Percentiles rank a stretch among this genome's conserved stretches.
phyloP scores from a whole-genome alignment of 2,329 filamentous ascomycete genomes.

The Fonsecaea nubica region DNA sequence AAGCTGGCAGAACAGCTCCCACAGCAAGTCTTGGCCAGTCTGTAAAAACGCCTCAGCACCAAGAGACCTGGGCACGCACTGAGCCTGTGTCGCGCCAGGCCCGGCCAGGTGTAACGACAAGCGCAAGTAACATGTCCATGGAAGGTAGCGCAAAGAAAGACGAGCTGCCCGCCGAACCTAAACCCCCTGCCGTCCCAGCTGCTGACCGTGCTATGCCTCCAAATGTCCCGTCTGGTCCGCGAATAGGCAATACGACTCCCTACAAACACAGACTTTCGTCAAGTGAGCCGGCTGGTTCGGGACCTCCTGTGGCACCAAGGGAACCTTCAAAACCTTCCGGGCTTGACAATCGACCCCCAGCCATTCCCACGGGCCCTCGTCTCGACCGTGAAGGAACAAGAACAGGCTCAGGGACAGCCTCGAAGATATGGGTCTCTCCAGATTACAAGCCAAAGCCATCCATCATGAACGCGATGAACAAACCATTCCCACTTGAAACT shows the following conservation, averaged over 20 bases:
- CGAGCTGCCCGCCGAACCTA: conserved; percentile 29
- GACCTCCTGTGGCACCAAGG: conserved; percentile 24
- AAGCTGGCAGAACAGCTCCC: conserved; percentile 46
- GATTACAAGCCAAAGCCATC: conserved; percentile 38
- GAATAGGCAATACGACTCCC: conserved; percentile 25
- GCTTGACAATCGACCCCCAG: conserved; percentile 23
- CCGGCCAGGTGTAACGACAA: conserved; percentile 28
- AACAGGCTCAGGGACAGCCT: conserved; percentile 22
- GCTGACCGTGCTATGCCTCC: conserved; percentile 35
- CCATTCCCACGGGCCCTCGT: conserved; percentile 38
- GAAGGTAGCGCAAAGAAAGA: conserved; percentile 30
- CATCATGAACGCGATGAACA: conserved; percentile 36
- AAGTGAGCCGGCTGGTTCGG: conserved; percentile 28
- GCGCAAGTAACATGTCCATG: conserved; percentile 16
- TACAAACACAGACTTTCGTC: conserved; percentile 37
- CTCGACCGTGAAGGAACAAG: conserved; percentile 33
- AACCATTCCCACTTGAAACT: conserved; percentile 30
- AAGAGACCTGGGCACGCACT: conserved; percentile 29
- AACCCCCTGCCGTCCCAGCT: conserved; percentile 21
- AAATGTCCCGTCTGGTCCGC: conserved; percentile 39
- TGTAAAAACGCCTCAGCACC: conserved; percentile 26
- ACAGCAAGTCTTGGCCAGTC: conserved; percentile 15
- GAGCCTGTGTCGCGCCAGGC: conserved; percentile 25
- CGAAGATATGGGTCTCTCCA: conserved; percentile 34
- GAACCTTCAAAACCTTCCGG: conserved; percentile 27